A percentile compares a stretch with the other conserved stretches of the same genome.
phyloP scores from a whole-genome alignment of 2,329 filamentous ascomycete species.

The Drechslera avenae region DNA sequence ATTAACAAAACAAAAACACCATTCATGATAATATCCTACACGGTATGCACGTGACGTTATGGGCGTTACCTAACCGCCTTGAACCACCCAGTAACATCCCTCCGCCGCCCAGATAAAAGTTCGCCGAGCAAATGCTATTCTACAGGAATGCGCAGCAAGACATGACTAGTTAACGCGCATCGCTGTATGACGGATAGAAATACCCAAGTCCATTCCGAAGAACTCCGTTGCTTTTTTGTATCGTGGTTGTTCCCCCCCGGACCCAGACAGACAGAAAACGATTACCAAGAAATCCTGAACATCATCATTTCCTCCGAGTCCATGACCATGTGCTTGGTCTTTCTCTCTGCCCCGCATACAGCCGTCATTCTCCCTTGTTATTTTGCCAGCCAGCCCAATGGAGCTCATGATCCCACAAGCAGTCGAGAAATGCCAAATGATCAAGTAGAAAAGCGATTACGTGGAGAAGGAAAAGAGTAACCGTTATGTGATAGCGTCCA shows the following conservation, averaged over 20 bases:
- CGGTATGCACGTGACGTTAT: slow-evolving; percentile 20
- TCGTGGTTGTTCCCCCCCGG: slow-evolving; percentile 3
- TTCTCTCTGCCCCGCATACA: slow-evolving; percentile 13
- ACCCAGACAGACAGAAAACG: slow-evolving; percentile 10
- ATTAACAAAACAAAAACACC: slow-evolving; percentile 7
- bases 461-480: slow-evolving; percentile 20
- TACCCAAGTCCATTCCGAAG: slow-evolving; percentile 15
- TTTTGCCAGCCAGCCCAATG: slow-evolving; percentile 33
- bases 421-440: slow-evolving; percentile 17
- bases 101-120: slow-evolving; percentile 7
- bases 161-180: slow-evolving; percentile 18
- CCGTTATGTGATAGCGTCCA: slow-evolving; percentile 24
- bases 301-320: slow-evolving; percentile 1
- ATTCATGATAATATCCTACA: slow-evolving; percentile 30
- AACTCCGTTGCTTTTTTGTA: slow-evolving; percentile 27
- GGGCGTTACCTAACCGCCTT: slow-evolving; percentile 5
- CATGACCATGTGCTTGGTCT: slow-evolving; percentile 1
- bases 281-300: slow-evolving; percentile 11
- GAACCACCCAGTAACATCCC: slow-evolving; percentile 8
- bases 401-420: slow-evolving; percentile 25
- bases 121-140: slow-evolving; percentile 32
- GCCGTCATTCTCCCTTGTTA: slow-evolving; percentile 22
- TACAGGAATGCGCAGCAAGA: slow-evolving; percentile 26
- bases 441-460: slow-evolving; percentile 23
- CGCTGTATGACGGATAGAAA: slow-evolving; percentile 11